Evolutionary conservation across 257 asterid species (phyloP), one percentile per base, ranked within the genome.

Genomic region (Linderniella brevidens): DNA sequence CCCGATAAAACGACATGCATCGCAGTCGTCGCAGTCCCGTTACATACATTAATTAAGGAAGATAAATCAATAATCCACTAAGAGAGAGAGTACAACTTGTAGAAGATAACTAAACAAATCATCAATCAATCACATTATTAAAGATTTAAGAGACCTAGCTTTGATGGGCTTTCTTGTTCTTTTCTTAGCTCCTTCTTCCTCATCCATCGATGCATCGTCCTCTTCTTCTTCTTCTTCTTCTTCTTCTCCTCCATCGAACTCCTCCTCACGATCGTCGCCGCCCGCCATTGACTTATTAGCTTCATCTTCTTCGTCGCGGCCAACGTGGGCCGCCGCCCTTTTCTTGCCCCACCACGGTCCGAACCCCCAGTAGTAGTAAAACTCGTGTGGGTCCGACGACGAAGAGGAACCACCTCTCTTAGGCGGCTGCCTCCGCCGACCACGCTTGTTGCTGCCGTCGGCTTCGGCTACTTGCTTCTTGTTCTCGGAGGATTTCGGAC

Each of bases 321-420:
- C 35, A 9, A n/a, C 13, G 13, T 29, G 19, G 1, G 4, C 20
- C 11, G 19, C 59, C 3, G 63, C 75, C 50, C 79, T 71, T 38
- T 42, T 70, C 49, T 64, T 73, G 1, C 74, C 76, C 79, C 82
- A 70, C 0, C 63, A 58, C 0, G 86, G 86, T 5, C 92, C 86
- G 35, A 76, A 79, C 5, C 86, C 82, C 4, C 82, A 65, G 50
- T 79, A 79, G 49, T 79, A 76, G 49, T 68, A 76, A 36, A 60
- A 76, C 18, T 70, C 74, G 17, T 67, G 37, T 4, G 75, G 75
- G 46, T 68, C 56, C 0, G 70, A 52, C 0, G 59, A 54, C 3
- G 67, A 38, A n/a, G 48, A 38, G 6, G 65, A 29, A 1, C 64
- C 32, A 50, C 48, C 65, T 36, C 44, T 65, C 11, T 52, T 14